Conservation (phyloP, 2,329 filamentous ascomycete species). For the Lecanicillium sp. region DNA sequence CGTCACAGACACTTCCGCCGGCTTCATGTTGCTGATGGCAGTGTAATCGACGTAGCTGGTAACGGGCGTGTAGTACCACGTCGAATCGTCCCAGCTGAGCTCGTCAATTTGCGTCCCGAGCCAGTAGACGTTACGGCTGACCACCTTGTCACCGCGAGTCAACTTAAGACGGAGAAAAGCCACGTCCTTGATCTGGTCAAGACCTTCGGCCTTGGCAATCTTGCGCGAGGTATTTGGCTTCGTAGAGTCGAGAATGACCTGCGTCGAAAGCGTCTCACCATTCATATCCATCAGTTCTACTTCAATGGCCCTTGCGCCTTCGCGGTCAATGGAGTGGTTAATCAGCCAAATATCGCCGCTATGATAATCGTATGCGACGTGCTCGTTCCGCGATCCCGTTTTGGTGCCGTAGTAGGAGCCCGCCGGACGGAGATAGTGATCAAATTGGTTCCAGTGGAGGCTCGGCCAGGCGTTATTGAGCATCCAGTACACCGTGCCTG, state of each 20-base stretch:
- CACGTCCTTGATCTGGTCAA: constrained; percentile 29
- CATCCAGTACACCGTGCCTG: constrained; percentile 61
- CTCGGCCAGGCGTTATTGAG: constrained; percentile 57
- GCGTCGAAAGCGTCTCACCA: constrained; percentile 33
- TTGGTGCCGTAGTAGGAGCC: constrained; percentile 55
- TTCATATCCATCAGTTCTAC: constrained; percentile 41
- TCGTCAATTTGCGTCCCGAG: constrained; percentile 36
- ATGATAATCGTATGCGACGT: constrained; percentile 48
- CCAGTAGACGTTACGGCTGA: constrained; percentile 58
- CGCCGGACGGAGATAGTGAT: constrained; percentile 51
- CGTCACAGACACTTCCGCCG: constrained; percentile 27
- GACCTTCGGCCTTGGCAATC: constrained; percentile 11
- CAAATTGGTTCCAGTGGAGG: constrained; percentile 58
- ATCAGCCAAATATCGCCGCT: constrained; percentile 40
- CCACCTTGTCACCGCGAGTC: constrained; percentile 18
- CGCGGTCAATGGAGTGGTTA: constrained; percentile 38
- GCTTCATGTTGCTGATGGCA: constrained; percentile 29
- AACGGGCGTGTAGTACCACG: constrained; percentile 53
- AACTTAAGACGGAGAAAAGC: constrained; percentile 45
- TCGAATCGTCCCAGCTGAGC: constrained; percentile 48
- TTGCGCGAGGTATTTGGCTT: constrained; percentile 35
- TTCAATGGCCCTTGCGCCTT: constrained; percentile 32
- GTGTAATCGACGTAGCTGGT: constrained; percentile 40
- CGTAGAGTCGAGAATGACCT: constrained; percentile 24
- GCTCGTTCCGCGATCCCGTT: constrained; percentile 38